Evolutionary conservation across 768 basidiomycete genomes (phyloP).

Genomic region (Pholiota microspora): DNA sequence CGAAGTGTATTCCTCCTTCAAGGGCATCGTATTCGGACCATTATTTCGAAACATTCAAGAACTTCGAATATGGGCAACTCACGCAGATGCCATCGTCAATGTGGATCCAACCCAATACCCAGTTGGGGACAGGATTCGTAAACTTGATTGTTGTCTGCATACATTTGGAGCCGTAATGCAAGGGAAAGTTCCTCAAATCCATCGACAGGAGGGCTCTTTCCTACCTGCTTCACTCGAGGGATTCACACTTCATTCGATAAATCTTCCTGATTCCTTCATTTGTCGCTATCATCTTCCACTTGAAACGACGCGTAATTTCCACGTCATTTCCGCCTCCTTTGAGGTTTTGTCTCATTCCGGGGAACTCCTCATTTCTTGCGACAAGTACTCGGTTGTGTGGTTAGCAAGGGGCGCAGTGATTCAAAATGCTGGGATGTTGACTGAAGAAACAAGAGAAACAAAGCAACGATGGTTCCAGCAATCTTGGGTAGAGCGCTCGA

Average conservation of each 20-base stretch:
- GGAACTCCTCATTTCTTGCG: slow-evolving; percentile 24
- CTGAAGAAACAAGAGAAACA: background rate
- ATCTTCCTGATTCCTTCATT: slow-evolving; percentile 24
- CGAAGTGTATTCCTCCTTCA: slow-evolving; percentile 20
- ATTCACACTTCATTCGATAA: slow-evolving; percentile 17
- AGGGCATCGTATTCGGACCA: slow-evolving; percentile 22
- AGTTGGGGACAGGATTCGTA: slow-evolving; percentile 22
- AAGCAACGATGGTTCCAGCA: slow-evolving; percentile 10
- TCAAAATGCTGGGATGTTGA: background rate
- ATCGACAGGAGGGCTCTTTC: slow-evolving; percentile 20
- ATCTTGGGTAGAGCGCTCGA: slow-evolving; percentile 8
- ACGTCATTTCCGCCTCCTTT: slow-evolving; percentile 21
- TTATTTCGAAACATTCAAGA: slow-evolving; percentile 25
- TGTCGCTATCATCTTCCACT: slow-evolving; percentile 28
- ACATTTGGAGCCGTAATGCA: slow-evolving; percentile 22
- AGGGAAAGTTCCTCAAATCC: slow-evolving; percentile 10
- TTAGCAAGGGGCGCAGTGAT: slow-evolving; percentile 19
- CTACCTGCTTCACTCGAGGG: slow-evolving; percentile 23
- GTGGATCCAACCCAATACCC: slow-evolving; percentile 15
- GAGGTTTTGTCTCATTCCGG: slow-evolving; percentile 24
- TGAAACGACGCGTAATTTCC: slow-evolving; percentile 16
- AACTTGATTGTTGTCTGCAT: slow-evolving; percentile 28
- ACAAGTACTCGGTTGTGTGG: slow-evolving; percentile 28
- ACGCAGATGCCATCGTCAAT: slow-evolving; percentile 22
- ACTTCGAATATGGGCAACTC: slow-evolving; percentile 18